Conservation (phyloP, 2,329 filamentous ascomycete species). For the Ophidiomyces ophidiicola region DNA sequence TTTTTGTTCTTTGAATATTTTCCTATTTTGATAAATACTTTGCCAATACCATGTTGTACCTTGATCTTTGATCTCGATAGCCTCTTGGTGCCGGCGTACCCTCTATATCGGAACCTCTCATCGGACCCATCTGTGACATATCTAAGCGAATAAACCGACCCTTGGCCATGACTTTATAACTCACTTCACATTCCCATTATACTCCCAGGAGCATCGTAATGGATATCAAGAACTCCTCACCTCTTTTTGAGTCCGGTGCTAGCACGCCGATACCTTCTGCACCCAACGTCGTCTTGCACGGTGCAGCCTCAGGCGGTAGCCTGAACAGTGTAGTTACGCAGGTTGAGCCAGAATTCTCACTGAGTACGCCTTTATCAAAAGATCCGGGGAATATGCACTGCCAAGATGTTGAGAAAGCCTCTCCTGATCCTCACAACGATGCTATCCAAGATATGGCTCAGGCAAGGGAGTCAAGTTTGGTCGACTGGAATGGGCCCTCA, state of each 20-base stretch:
- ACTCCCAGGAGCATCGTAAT: no score
- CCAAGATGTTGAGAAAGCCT: slow-evolving; percentile 3
- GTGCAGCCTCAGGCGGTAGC: slow-evolving; percentile 4
- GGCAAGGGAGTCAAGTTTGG: slow-evolving; percentile 36
- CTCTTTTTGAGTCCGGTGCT: background rate
- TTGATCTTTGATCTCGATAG: no score
- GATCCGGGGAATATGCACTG: background rate
- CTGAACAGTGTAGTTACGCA: slow-evolving; percentile 1
- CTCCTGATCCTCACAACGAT: background rate
- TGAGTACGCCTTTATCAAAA: background rate
- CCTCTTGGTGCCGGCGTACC: no score
- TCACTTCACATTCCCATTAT: no score
- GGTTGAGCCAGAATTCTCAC: background rate
- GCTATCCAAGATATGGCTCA: background rate
- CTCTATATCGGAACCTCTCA: no score
- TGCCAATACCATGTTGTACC: no score
- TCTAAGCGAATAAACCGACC: no score
- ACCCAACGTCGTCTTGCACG: background rate
- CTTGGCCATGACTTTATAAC: no score
- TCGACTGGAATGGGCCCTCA: slow-evolving; percentile 60
- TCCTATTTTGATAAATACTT: no score
- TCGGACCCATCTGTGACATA: no score
- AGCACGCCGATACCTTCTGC: background rate
- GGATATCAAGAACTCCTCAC: background rate
- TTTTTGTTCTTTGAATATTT: no score